These are phyloP conservation scores for Pseudocercospora pini-densiflorae DNA, from an alignment of 2,329 filamentous ascomycete genomes.

Conservation along the genomic window DNA sequence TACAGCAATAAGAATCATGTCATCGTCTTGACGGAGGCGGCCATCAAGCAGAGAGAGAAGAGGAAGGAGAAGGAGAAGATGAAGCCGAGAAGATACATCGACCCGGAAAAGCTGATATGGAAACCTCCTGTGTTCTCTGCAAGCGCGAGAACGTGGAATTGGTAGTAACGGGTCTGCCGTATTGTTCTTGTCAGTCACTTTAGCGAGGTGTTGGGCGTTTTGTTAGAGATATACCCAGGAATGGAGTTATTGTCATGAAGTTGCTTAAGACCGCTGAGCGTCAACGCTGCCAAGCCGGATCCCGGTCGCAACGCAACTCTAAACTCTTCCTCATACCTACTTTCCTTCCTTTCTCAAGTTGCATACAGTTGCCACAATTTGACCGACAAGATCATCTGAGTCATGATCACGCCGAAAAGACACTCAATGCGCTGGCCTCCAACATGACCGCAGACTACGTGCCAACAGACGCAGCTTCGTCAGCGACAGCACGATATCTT, in stretches of 20 bases:
- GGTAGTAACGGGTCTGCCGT: constrained; percentile 57
- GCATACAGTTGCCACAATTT: too few species aligned
- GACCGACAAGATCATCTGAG: neutral
- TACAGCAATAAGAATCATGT: constrained; percentile 98
- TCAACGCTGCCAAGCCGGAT: too few species aligned
- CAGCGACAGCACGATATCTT: neutral
- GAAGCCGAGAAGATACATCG: constrained; percentile 77
- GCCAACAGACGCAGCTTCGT: neutral
- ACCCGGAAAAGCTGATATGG: constrained; percentile 82
- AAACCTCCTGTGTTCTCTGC: constrained; percentile 95
- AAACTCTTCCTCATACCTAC: too few species aligned
- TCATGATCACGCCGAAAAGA: neutral
- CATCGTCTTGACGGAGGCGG: constrained; percentile 84
- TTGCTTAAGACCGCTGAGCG: too few species aligned
- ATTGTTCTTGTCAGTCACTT: neutral
- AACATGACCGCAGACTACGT: neutral
- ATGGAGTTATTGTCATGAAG: neutral
- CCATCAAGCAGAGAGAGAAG: constrained; percentile 70
- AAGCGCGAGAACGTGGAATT: constrained; percentile 90
- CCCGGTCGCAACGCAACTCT: too few species aligned
- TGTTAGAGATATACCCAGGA: neutral
- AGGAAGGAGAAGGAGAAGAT: constrained; percentile 74
- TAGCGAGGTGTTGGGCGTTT: neutral
- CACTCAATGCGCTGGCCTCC: neutral
- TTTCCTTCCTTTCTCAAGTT: too few species aligned